These are phyloP conservation scores for Dothiorella sarmentorum DNA, from an alignment of 2,329 filamentous ascomycete genomes.

Conservation along the genomic window DNA sequence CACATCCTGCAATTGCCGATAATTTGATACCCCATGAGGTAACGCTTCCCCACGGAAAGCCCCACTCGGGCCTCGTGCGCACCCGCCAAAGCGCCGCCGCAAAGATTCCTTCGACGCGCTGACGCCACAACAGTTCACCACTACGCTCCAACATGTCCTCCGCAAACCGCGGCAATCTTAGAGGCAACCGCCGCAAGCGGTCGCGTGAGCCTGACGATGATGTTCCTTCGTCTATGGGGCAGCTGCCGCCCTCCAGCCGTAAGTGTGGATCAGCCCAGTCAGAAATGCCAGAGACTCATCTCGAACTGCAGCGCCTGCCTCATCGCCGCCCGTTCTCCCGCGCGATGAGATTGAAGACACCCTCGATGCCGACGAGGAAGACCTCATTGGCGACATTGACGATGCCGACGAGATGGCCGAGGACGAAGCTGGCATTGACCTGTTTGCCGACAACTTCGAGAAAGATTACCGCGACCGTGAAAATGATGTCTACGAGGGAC, in stretches of 20 bases:
- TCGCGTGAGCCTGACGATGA: constrained; percentile 63
- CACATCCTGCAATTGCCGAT: neutral
- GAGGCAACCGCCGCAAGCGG: constrained; percentile 57
- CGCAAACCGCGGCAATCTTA: constrained; percentile 68
- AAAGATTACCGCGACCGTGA: constrained; percentile 56
- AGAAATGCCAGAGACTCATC: neutral
- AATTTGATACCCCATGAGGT: constrained; percentile 12
- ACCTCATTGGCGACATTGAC: constrained; percentile 62
- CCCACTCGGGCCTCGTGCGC: constrained; percentile 4
- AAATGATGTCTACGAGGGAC: constrained; percentile 61
- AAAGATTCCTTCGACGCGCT: constrained; percentile 20
- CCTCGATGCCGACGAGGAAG: constrained; percentile 54
- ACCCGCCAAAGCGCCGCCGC: neutral
- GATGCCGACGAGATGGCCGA: constrained; percentile 67
- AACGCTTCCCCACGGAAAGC: neutral
- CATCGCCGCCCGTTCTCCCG: constrained; percentile 63
- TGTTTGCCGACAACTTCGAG: constrained; percentile 69
- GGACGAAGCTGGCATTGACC: constrained; percentile 66
- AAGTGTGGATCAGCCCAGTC: constrained; percentile 33
- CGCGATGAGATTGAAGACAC: constrained; percentile 65
- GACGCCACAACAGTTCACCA: constrained; percentile 62
- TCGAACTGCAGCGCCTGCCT: constrained; percentile 47
- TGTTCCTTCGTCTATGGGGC: constrained; percentile 50
- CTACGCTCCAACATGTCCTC: constrained; percentile 76
- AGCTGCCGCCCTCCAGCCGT: constrained; percentile 62